A percentile compares a stretch with the other conserved stretches of the same genome.
phyloP scores from a whole-genome alignment of 768 basidiomycete genomes.

The Baorangia bicolor region DNA sequence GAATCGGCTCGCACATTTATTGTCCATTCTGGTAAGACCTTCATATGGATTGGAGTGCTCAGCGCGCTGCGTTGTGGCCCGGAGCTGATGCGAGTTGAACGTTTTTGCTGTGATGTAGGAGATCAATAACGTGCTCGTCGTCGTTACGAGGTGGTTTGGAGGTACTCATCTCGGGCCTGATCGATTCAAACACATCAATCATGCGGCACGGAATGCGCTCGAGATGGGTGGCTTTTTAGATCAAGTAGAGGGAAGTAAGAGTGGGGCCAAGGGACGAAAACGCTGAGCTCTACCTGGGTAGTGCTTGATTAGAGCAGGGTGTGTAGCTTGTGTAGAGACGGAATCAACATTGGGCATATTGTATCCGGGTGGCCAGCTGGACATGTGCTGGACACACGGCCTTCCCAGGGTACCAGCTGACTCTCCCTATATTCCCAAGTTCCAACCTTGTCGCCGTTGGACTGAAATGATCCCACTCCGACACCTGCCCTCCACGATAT shows the following conservation, averaged over 20 bases:
- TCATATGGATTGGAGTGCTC: not conserved
- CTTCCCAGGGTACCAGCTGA: conserved; percentile 9
- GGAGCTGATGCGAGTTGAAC: not conserved
- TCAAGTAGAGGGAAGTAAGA: conserved; percentile 32
- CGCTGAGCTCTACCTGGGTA: conserved; percentile 15
- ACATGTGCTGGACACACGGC: not conserved
- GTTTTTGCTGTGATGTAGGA: conserved; percentile 46
- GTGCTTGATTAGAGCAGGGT: not conserved
- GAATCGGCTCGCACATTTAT: conserved; percentile 81
- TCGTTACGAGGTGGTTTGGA: conserved; percentile 94
- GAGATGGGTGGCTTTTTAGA: conserved; percentile 87
- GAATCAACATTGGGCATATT: not conserved
- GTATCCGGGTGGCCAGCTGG: not conserved
- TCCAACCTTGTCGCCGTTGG: not conserved
- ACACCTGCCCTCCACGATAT: conserved; percentile 15
- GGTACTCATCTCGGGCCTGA: conserved; percentile 90
- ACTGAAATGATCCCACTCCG: conserved; percentile 14
- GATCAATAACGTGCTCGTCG: conserved; percentile 77
- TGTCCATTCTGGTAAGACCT: conserved; percentile 75
- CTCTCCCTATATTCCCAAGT: not conserved
- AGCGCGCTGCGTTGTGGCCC: not conserved
- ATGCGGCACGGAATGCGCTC: conserved; percentile 89
- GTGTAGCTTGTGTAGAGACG: not conserved
- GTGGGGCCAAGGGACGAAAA: conserved; percentile 26
- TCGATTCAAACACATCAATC: conserved; percentile 91